Conservation (phyloP, 2,329 filamentous ascomycete genomes). For the Neurospora sp. region DNA sequence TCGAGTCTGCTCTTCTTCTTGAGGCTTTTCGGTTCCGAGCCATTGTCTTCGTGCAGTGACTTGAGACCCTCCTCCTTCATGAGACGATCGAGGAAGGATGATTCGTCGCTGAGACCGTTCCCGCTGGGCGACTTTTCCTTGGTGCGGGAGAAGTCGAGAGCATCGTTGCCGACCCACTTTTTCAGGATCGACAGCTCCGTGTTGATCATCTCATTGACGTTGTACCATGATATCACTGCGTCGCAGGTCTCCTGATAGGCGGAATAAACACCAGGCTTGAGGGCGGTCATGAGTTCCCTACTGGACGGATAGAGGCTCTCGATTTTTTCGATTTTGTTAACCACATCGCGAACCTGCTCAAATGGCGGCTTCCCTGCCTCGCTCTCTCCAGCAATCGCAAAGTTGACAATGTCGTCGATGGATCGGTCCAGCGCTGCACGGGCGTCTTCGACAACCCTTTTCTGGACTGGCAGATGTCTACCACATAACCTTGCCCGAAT, state of each 20-base stretch:
- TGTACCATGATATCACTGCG: slow-evolving; percentile 90
- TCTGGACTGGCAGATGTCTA: slow-evolving; percentile 72
- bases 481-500: slow-evolving; percentile 78
- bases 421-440: slow-evolving; percentile 61
- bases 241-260: slow-evolving; percentile 77
- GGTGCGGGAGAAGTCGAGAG: slow-evolving; percentile 78
- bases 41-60: slow-evolving; percentile 70
- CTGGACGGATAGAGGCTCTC: slow-evolving; percentile 79
- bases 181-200: slow-evolving; percentile 85
- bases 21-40: slow-evolving; percentile 29
- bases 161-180: slow-evolving; percentile 93
- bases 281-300: slow-evolving; percentile 60
- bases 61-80: slow-evolving; percentile 93
- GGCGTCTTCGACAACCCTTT: slow-evolving; percentile 78
- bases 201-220: slow-evolving; percentile 92
- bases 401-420: slow-evolving; percentile 83
- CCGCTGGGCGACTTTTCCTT: slow-evolving; percentile 58
- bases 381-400: slow-evolving; percentile 87
- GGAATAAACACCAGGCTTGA: slow-evolving; percentile 66
- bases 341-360: slow-evolving; percentile 82
- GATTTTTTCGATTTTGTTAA: slow-evolving; percentile 82
- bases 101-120: slow-evolving; percentile 74
- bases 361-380: slow-evolving; percentile 82
- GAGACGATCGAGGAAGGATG: slow-evolving; percentile 86
- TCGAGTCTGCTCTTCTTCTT: slow-evolving; percentile 67